Base-by-base conservation (phyloP, 805 yeast species). In the Zygosaccharomyces rouxii region DNA sequence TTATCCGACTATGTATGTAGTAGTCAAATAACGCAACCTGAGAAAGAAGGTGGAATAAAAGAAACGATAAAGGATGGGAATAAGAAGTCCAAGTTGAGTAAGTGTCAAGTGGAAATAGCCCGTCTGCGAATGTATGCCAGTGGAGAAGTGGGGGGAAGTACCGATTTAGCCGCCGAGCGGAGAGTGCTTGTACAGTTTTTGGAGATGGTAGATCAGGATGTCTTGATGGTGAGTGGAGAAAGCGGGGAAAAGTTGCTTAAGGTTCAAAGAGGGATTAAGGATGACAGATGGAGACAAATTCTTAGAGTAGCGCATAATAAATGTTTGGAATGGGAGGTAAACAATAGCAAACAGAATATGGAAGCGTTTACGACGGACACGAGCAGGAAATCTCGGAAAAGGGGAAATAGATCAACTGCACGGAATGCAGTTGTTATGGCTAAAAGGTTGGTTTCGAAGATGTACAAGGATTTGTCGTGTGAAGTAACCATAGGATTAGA, bases 401-500 rank as follows among this genome's bases (percentile, higher is more conserved):
- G 44, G 23, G 29, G 35, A 23, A 41, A 29, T 11, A 29, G 13
- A 19, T 26, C 25, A 3, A 22, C 44, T 4, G 35, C 33, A 26
- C 44, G 29, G 44, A 23, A 41, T 28, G 23, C 44, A 11, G 44
- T 41, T 11, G 35, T 41, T 22, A 23, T 22, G 16, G 44, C 44
- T 6, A 42, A 35, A 33, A 44, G 54, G 35, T 21, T 41, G 33
- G 46, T 48, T 5, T 22, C 42, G 13, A 47, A 31, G 30, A 37
- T 35, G 26, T 53, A 39, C 45, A 50, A 43, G 30, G 56, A 53
- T 16, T 35, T 53, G 23, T 38, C 33, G 11, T 53, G 48, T 23
- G 46, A 30, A 3, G 38, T 46, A 6, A n/a, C 29, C 13, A 39
- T 48, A 6, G 18, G 33, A 5, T 35, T 40, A 23, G 40, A 31